phyloP scores from a whole-genome alignment of 106 monocot species.

The Dendrobium officinale region DNA sequence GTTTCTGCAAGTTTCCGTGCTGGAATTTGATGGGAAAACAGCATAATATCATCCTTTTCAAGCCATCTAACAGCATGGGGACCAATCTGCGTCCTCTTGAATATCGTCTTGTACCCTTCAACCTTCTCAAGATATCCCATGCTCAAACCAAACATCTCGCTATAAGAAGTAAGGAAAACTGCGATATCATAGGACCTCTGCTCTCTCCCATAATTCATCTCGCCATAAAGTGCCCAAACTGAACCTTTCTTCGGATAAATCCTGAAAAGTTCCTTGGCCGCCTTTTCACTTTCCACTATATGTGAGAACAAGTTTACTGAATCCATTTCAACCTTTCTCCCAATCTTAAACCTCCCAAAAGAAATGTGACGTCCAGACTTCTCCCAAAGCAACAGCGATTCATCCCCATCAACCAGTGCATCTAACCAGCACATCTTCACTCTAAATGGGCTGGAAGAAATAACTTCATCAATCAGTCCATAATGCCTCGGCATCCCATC shows the following conservation, averaged over 20 bases:
- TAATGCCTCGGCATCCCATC: slow-evolving; percentile 96
- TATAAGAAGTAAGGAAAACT: slow-evolving; percentile 60
- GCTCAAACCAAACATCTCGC: slow-evolving; percentile 69
- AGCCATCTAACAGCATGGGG: slow-evolving; percentile 58
- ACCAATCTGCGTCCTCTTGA: slow-evolving; percentile 65
- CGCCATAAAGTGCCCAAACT: slow-evolving; percentile 77
- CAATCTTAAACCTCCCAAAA: slow-evolving; percentile 73
- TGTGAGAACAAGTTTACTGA: slow-evolving; percentile 91
- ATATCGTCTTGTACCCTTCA: slow-evolving; percentile 75
- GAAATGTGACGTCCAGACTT: slow-evolving; percentile 41
- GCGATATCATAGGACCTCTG: slow-evolving; percentile 61
- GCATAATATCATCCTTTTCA: slow-evolving; percentile 37
- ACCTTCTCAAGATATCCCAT: slow-evolving; percentile 85
- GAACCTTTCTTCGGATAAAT: slow-evolving; percentile 86
- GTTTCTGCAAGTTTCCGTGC: slow-evolving; percentile 37
- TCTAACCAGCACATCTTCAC: slow-evolving; percentile 77
- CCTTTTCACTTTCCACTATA: slow-evolving; percentile 53
- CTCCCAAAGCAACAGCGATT: slow-evolving; percentile 28
- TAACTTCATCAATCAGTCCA: slow-evolving; percentile 54
- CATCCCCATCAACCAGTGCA: slow-evolving; percentile 27
- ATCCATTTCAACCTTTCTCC: slow-evolving; percentile 42
- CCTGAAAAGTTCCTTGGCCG: slow-evolving; percentile 63
- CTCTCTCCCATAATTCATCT: slow-evolving; percentile 15
- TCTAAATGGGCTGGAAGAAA: slow-evolving; percentile 39
- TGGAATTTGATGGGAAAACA: slow-evolving; percentile 91